Base-by-base conservation (phyloP, 208 protist genomes). In the Wallacemonas sp. region DNA sequence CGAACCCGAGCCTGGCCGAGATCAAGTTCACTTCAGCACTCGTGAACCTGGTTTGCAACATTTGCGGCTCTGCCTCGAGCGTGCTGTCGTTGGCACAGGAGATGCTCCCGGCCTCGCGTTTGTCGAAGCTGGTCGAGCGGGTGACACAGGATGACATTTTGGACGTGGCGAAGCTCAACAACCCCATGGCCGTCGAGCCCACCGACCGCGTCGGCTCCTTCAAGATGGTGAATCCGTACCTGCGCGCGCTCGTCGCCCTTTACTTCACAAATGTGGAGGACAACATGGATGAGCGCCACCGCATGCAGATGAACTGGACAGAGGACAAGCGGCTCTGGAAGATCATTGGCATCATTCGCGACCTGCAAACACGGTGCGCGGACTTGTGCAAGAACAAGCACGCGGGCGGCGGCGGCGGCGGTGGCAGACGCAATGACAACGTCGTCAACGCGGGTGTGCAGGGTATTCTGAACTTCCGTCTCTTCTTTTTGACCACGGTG, bases 21-120 rank as follows among this genome's bases (percentile, higher is more conserved):
- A 63, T 86, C 19, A 51, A 64, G 24, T 93, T 93, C 70, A 87
- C 64, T 27, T 75, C 81, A 0, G 72, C 78, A 1, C 74, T 93
- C 30, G 76, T 90, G 60, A 82, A 90, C 66, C 62, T 93, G 14
- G 62, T 93, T 21, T 93, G 87, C 64, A 80, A 79, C 61, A 77
- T 90, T 22, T 90, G 87, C 66, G 76, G 78, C 59, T 67, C 70
- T 1, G 44, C 70, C 39, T 75, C 77, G 33, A 84, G 76, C 62
- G 83, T 87, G 42, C 61, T 90, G 38, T 81, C 75, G 9, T 70
- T 93, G 44, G 82, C 81, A 8, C 83, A 81, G 34, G 61, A 70
- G 19, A 72, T 82, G 62, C 72, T 93, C 45, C 82, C 80, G 1
- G 64, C 77, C 34, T 61, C 62, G 15, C 67, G 64, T 54, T 75